Percentiles rank a stretch among this genome's conserved stretches.
Conservation (phyloP, 441 rosid species). For the Corymbia calophylla region DNA sequence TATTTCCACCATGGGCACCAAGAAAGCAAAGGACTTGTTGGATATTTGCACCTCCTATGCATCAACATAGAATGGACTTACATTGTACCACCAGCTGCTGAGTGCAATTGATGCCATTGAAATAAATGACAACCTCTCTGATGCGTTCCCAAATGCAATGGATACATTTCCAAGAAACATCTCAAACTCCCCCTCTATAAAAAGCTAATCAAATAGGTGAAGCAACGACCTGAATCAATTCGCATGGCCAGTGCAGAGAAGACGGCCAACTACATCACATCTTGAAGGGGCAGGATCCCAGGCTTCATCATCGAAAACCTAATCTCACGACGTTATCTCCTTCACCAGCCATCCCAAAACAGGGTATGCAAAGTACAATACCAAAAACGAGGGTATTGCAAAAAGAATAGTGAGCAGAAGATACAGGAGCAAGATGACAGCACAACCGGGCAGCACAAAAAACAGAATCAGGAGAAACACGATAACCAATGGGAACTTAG, state of each 20-base stretch:
- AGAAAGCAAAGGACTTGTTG: neutral
- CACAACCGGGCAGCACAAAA: conserved; percentile 12
- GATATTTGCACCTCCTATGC: neutral
- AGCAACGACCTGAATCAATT: neutral
- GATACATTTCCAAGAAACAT: neutral
- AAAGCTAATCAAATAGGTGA: neutral
- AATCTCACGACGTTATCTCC: conserved; percentile 11
- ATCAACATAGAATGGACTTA: neutral
- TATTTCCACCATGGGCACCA: neutral
- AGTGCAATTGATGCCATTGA: neutral
- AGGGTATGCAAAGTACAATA: conserved; percentile 16
- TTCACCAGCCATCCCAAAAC: conserved; percentile 12
- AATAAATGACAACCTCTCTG: neutral
- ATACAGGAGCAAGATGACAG: conserved; percentile 9
- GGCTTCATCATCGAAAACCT: neutral
- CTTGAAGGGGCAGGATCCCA: neutral
- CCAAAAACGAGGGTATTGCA: conserved; percentile 15
- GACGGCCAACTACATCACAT: neutral
- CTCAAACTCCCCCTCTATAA: neutral
- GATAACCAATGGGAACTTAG: conserved; percentile 16
- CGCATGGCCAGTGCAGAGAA: neutral
- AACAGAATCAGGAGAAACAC: conserved; percentile 14
- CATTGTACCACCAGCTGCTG: neutral
- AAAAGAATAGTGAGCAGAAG: conserved; percentile 13
- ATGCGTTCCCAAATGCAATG: neutral